These are phyloP conservation scores for Pisolithus marmoratus DNA, from an alignment of 768 basidiomycete species.

Conservation along the genomic window DNA sequence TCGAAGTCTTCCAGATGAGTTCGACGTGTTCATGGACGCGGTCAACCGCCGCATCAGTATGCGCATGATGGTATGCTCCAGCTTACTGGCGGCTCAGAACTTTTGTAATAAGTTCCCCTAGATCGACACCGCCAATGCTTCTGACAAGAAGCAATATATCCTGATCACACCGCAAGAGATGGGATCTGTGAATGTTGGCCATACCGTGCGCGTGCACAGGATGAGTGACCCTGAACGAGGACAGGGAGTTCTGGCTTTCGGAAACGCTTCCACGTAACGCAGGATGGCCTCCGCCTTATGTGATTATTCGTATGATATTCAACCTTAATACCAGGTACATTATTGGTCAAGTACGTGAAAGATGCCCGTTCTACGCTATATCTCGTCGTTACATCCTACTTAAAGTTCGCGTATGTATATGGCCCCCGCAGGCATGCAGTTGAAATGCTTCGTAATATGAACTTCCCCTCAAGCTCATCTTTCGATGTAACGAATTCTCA, in stretches of 20 bases:
- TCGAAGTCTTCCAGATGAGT: constrained; percentile 61
- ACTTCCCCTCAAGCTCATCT: background rate
- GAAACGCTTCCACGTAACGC: constrained; percentile 5
- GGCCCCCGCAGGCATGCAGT: background rate
- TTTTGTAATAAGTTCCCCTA: constrained; percentile 22
- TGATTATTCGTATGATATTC: background rate
- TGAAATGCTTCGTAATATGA: too few species aligned
- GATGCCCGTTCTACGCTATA: background rate
- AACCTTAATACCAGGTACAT: background rate
- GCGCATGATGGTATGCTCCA: constrained; percentile 78
- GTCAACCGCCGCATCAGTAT: constrained; percentile 89
- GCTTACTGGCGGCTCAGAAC: background rate
- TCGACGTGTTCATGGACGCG: constrained; percentile 97
- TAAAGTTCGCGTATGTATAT: background rate
- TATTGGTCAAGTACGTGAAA: constrained; percentile 1
- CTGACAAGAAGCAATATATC: constrained; percentile 88
- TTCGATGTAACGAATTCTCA: constrained; percentile 1
- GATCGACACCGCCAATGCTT: constrained; percentile 87
- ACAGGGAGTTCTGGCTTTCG: constrained; percentile 41
- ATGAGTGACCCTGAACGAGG: constrained; percentile 79
- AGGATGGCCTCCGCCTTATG: background rate
- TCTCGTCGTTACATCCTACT: background rate
- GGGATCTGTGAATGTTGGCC: constrained; percentile 64
- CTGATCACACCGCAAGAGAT: constrained; percentile 96
- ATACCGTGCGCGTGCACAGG: constrained; percentile 65